Conservation (phyloP, 2,329 filamentous ascomycete species). For the Leptographium wingfieldii region DNA sequence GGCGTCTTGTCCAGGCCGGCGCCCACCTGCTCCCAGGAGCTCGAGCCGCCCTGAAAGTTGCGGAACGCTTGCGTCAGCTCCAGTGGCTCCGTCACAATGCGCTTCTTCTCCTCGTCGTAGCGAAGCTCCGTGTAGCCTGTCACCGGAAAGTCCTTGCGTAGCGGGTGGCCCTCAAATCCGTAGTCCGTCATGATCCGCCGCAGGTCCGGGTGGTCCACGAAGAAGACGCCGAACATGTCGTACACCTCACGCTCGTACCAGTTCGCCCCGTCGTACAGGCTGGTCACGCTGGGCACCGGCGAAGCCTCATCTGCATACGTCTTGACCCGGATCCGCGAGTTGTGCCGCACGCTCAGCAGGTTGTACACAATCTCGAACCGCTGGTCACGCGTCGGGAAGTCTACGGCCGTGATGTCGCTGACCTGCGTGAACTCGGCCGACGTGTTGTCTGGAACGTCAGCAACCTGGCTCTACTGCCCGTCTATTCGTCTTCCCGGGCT, state of each 20-base stretch:
- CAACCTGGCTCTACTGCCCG: neutral
- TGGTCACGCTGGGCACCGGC: slow-evolving; percentile 77
- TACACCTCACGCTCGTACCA: slow-evolving; percentile 99
- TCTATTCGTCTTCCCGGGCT: neutral
- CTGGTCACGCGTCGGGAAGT: slow-evolving; percentile 90
- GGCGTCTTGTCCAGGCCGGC: slow-evolving; percentile 67
- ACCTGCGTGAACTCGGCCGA: slow-evolving; percentile 93
- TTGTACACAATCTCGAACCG: slow-evolving; percentile 99
- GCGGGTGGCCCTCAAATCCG: slow-evolving; percentile 92
- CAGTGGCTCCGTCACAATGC: slow-evolving; percentile 93
- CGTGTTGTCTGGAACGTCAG: slow-evolving; percentile 58
- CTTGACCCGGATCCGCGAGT: slow-evolving; percentile 93
- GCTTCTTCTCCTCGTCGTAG: slow-evolving; percentile 98
- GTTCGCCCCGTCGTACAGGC: slow-evolving; percentile 86
- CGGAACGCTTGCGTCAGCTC: slow-evolving; percentile 97
- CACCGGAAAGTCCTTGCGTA: slow-evolving; percentile 95
- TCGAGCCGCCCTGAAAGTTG: slow-evolving; percentile 87
- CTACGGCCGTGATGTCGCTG: slow-evolving; percentile 83
- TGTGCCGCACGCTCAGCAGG: slow-evolving; percentile 87
- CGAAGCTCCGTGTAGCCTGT: slow-evolving; percentile 97
- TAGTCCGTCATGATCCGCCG: slow-evolving; percentile 99
- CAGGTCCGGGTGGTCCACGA: slow-evolving; percentile 86
- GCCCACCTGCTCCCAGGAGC: slow-evolving; percentile 54
- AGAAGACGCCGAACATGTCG: slow-evolving; percentile 96
- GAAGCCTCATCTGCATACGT: slow-evolving; percentile 96